Evolutionary conservation across 306 rosid genomes (phyloP).

Genomic region (Potentilla sterilis): DNA sequence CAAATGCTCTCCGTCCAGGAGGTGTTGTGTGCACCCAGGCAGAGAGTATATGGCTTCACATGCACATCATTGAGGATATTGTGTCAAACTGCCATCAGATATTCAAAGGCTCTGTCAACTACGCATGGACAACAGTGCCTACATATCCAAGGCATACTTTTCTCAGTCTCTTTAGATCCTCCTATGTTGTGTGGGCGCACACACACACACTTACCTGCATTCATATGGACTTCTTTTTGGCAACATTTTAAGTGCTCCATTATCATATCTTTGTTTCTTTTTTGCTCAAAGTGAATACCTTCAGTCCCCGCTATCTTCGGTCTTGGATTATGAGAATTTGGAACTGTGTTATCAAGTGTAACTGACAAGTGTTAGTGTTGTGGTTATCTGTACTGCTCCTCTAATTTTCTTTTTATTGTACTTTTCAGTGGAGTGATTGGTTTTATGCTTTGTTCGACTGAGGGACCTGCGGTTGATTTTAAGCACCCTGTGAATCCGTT

Average conservation of each 20-base stretch:
- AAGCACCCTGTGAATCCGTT: constrained; percentile 86
- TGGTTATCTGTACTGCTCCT: constrained; percentile 15
- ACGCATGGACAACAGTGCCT: constrained; percentile 99
- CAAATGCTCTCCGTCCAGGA: constrained; percentile 95
- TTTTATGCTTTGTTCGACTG: constrained; percentile 98
- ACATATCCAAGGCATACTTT: constrained; percentile 81
- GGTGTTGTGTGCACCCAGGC: constrained; percentile 98
- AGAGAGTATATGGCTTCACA: constrained; percentile 99
- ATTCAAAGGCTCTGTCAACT: constrained; percentile 95
- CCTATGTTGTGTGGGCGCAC: background rate
- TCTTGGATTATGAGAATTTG: background rate
- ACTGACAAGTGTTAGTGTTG: background rate
- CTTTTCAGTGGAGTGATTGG: constrained; percentile 95
- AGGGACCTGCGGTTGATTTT: constrained; percentile 88
- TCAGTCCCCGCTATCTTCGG: background rate
- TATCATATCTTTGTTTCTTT: background rate
- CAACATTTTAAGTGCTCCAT: background rate
- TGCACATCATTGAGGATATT: constrained; percentile 87
- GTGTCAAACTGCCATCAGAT: constrained; percentile 77
- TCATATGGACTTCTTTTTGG: background rate
- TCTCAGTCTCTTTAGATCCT: background rate
- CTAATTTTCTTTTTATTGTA: background rate
- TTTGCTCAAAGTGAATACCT: background rate
- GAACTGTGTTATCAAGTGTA: background rate
- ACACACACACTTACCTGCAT: background rate